phyloP scores from a whole-genome alignment of 164 flowering plant species.

The Vitis vinifera region ASM3070453v1 NC_081811.1:30816001-30816500 shows the following conservation, averaged over 20 bases:
- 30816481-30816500: constrained; percentile 23
- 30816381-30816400: constrained; percentile 36
- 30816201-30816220: constrained; percentile 29
- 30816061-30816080: not conserved
- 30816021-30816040: not conserved
- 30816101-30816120: too few species aligned
- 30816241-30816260: constrained; percentile 24
- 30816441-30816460: constrained; percentile 37
- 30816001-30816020: too few species aligned
- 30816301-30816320: not conserved
- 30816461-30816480: constrained; percentile 30
- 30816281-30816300: not conserved
- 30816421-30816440: constrained; percentile 35
- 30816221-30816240: constrained; percentile 38
- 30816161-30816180: constrained; percentile 42
- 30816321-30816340: not conserved
- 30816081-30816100: too few species aligned
- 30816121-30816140: constrained; percentile 40
- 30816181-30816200: constrained; percentile 27
- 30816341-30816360: constrained; percentile 8
- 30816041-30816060: not conserved
- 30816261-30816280: too few species aligned
- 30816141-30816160: constrained; percentile 36
- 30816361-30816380: constrained; percentile 34
- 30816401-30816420: constrained; percentile 32